A percentile compares a stretch with the other conserved stretches of the same genome.
Conservation (phyloP, 1,284 basidiomycete species). For the Tilletia walkeri region DNA sequence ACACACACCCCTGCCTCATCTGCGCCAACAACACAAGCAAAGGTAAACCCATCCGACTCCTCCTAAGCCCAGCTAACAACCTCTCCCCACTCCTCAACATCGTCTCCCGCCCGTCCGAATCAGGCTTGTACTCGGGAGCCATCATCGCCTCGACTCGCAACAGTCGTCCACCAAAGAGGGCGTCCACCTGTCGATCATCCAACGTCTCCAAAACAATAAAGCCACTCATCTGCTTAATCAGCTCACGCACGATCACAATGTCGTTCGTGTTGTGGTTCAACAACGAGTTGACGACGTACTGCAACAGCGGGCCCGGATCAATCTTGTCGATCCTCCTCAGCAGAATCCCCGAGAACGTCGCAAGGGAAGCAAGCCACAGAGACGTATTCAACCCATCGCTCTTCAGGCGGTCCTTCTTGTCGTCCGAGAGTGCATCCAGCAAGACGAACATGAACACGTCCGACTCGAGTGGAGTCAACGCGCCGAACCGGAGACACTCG, state of each 20-base stretch:
- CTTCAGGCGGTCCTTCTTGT: constrained; percentile 79
- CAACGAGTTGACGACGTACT: constrained; percentile 87
- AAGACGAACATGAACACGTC: constrained; percentile 88
- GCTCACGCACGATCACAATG: constrained; percentile 82
- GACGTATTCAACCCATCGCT: constrained; percentile 87
- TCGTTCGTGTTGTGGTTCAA: constrained; percentile 70
- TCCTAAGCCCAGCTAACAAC: constrained; percentile 33
- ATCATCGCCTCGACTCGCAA: constrained; percentile 80
- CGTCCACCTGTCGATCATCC: constrained; percentile 79
- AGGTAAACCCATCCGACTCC: constrained; percentile 43
- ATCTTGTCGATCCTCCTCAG: constrained; percentile 75
- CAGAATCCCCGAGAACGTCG: constrained; percentile 87
- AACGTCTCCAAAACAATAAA: constrained; percentile 68
- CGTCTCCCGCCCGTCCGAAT: constrained; percentile 29
- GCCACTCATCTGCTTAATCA: constrained; percentile 92
- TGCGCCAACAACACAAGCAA: constrained; percentile 52
- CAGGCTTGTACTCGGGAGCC: constrained; percentile 57
- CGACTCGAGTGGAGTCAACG: constrained; percentile 81
- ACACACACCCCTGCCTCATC: constrained; percentile 8
- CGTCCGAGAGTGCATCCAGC: constrained; percentile 78
- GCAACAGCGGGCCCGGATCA: constrained; percentile 78
- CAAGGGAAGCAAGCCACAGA: constrained; percentile 82
- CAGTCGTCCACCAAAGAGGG: constrained; percentile 83
- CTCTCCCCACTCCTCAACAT: constrained; percentile 41
- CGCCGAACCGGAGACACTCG: constrained; percentile 74